These are phyloP conservation scores for Endoconidiophora polonica DNA, from an alignment of 2,329 filamentous ascomycete genomes.

Conservation along the genomic window DNA sequence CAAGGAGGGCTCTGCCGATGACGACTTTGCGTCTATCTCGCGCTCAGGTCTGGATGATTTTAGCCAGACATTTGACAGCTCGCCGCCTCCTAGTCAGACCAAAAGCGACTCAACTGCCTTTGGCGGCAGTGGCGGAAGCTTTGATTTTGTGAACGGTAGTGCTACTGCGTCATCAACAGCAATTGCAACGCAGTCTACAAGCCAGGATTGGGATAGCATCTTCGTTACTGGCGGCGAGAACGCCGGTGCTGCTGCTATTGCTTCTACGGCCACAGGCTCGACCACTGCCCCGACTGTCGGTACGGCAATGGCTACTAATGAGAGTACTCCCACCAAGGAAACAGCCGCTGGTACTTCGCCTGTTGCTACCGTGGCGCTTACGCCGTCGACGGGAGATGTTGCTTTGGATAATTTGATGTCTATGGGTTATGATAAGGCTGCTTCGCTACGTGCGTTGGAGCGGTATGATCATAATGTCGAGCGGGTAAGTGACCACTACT, in stretches of 20 bases:
- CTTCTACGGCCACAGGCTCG: slow-evolving; percentile 16
- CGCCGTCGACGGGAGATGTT: slow-evolving; percentile 59
- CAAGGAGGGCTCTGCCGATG: slow-evolving; percentile 62
- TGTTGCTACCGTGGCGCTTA: slow-evolving; percentile 15
- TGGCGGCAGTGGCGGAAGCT: slow-evolving; percentile 36
- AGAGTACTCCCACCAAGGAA: slow-evolving; percentile 12
- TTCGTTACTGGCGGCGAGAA: slow-evolving; percentile 57
- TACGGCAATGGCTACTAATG: slow-evolving; percentile 4
- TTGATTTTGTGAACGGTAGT: slow-evolving; percentile 34
- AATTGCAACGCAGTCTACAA: slow-evolving; percentile 23
- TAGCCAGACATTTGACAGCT: slow-evolving; percentile 66
- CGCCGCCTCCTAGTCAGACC: slow-evolving; percentile 35
- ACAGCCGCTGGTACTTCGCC: slow-evolving; percentile 16
- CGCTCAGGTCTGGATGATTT: slow-evolving; percentile 60
- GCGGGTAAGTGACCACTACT: slow-evolving; percentile 44
- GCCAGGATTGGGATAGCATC: slow-evolving; percentile 87
- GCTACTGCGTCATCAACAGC: slow-evolving; percentile 15
- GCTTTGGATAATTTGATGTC: slow-evolving; percentile 76
- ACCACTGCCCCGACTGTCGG: slow-evolving; percentile 16
- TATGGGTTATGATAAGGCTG: slow-evolving; percentile 69
- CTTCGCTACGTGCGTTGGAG: slow-evolving; percentile 67
- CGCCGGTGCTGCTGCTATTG: slow-evolving; percentile 6
- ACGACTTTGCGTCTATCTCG: slow-evolving; percentile 62
- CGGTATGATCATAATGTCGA: slow-evolving; percentile 94
- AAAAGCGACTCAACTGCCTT: slow-evolving; percentile 39